Conservation (phyloP, 2,329 filamentous ascomycete species). For the Aspergillus sp. region DNA sequence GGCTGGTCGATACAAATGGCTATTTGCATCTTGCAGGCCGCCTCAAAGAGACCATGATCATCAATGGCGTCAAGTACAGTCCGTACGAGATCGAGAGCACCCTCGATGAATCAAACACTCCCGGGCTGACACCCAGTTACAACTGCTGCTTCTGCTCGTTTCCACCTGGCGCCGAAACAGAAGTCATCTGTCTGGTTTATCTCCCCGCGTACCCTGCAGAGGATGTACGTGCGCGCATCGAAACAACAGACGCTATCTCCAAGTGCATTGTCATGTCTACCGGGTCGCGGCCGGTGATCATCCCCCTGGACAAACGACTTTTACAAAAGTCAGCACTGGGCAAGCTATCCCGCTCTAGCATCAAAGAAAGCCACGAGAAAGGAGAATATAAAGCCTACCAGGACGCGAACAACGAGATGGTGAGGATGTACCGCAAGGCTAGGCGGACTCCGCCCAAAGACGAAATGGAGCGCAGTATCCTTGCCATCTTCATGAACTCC, state of each 20-base stretch:
- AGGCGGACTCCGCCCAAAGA: conserved; percentile 2
- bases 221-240: conserved; percentile 4
- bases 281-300: conserved; percentile 4
- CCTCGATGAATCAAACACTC: conserved; percentile 32
- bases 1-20: conserved; percentile 10
- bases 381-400: conserved; percentile 46
- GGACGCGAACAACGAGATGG: conserved; percentile 4
- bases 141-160: conserved; percentile 42
- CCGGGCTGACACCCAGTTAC: conserved; percentile 24
- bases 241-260: conserved; percentile 9
- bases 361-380: conserved; percentile 30
- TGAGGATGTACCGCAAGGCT: conserved; percentile 1
- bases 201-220: conserved; percentile 21
- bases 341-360: conserved; percentile 15
- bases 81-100: conserved; percentile 38
- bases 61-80: conserved; percentile 48
- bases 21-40: conserved; percentile 13
- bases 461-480: conserved; percentile 7
- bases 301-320: conserved; percentile 8
- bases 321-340: conserved; percentile 17
- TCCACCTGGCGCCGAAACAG: conserved; percentile 25
- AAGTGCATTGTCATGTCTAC: conserved; percentile 9
- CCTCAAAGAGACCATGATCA: conserved; percentile 44
- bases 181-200: conserved; percentile 42
- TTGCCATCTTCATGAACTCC: conserved; percentile 4